Percentiles rank a stretch among this genome's conserved stretches.
Evolutionary conservation across 164 flowering plant species (phyloP).

Genomic region (Warburgia ugandensis): DNA sequence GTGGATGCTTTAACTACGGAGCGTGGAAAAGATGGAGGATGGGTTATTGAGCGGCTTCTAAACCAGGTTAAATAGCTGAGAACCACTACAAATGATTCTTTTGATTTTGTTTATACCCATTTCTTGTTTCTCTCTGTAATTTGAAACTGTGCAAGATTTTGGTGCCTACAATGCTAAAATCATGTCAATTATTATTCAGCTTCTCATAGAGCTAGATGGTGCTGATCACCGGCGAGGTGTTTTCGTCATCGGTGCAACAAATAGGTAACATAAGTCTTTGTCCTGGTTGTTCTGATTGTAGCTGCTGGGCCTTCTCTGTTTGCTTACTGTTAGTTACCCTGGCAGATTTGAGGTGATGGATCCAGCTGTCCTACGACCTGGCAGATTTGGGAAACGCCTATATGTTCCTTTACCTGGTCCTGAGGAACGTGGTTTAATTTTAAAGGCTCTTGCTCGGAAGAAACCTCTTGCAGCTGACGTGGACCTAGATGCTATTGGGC

Average conservation of each 20-base stretch:
- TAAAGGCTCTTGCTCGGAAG: constrained; percentile 59
- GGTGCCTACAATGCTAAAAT: no score
- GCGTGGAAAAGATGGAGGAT: constrained; percentile 80
- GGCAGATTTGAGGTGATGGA: constrained; percentile 83
- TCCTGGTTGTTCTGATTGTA: neutral
- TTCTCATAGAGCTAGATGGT: constrained; percentile 86
- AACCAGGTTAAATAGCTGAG: constrained; percentile 56
- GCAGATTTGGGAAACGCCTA: constrained; percentile 78
- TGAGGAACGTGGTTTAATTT: constrained; percentile 61
- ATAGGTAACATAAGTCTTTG: constrained; percentile 37
- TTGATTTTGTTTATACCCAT: neutral
- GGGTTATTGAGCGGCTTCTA: constrained; percentile 75
- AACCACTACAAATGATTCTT: neutral
- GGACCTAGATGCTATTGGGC: constrained; percentile 58
- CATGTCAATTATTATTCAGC: no score
- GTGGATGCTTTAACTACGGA: constrained; percentile 85
- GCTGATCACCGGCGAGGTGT: constrained; percentile 70
- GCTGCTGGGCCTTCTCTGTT: neutral
- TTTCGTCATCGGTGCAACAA: constrained; percentile 92
- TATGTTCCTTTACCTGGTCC: constrained; percentile 79
- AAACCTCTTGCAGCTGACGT: constrained; percentile 60
- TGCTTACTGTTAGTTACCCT: neutral
- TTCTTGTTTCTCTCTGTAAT: neutral
- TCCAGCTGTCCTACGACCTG: constrained; percentile 71
- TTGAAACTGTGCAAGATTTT: no score